Percentiles rank a stretch among this genome's conserved stretches.
phyloP scores from a whole-genome alignment of 2,329 filamentous ascomycete genomes.

The Monosporascus sp. region DNA sequence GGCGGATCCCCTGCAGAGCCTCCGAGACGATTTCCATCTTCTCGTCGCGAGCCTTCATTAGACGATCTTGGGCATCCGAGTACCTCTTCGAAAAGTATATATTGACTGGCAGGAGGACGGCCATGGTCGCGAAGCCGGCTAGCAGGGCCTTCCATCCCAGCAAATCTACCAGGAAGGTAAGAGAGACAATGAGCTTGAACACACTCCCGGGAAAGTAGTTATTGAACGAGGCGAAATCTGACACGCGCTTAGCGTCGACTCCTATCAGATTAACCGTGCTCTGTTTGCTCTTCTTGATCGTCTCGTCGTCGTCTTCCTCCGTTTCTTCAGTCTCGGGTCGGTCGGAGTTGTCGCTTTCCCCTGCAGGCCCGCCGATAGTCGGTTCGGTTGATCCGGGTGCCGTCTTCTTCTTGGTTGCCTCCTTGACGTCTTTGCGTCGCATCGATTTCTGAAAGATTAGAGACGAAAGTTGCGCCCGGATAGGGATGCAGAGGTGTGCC shows the following conservation, averaged over 20 bases:
- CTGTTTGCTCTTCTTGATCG: conserved; percentile 53
- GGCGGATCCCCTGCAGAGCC: conserved; percentile 71
- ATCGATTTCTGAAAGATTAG: conserved; percentile 74
- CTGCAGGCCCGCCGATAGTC: conserved; percentile 19
- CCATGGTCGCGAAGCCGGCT: conserved; percentile 60
- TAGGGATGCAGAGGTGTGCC: conserved; percentile 56
- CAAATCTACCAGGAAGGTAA: conserved; percentile 60
- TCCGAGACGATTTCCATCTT: conserved; percentile 75
- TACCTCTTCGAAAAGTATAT: conserved; percentile 62
- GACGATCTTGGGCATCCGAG: conserved; percentile 55
- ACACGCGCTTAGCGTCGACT: conserved; percentile 66
- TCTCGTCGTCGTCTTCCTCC: conserved; percentile 42
- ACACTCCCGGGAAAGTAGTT: conserved; percentile 58
- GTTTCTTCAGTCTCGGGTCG: conserved; percentile 29
- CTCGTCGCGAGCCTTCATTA: conserved; percentile 72
- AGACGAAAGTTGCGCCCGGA: conserved; percentile 65
- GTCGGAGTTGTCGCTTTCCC: conserved; percentile 23
- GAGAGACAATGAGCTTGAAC: conserved; percentile 60
- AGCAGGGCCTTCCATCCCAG: conserved; percentile 67
- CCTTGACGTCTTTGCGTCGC: conserved; percentile 71
- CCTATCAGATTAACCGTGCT: conserved; percentile 73
- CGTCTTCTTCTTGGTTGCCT: conserved; percentile 45
- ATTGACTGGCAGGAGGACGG: conserved; percentile 63
- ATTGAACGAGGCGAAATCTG: conserved; percentile 63
- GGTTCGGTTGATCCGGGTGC: conserved; percentile 26